Evolutionary conservation across 2,329 filamentous ascomycete species (phyloP), one percentile per base, ranked within the genome.

Genomic region (Pseudogymnoascus sp.): DNA sequence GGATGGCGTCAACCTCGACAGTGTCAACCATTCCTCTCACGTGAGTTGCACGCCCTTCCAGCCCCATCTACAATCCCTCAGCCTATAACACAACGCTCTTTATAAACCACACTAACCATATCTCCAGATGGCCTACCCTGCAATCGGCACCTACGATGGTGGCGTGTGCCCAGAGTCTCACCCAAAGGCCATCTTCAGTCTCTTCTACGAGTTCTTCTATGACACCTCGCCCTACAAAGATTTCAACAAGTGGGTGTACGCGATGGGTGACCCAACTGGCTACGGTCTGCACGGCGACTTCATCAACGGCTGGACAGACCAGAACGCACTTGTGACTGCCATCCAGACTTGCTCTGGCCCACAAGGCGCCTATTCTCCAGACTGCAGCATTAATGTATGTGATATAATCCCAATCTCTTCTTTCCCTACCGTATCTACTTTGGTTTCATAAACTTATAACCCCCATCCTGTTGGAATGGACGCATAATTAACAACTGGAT

Each of bases 1-100:
- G 68, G 67, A 69, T 41, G 68, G 68, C 6, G 34, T 64, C 21
- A 67, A 69, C 36, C 60, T 69, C 3, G 67, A 69, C 39, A 65
- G 61, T 14, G 34, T 51, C 16, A 64, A 69, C 23, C 68, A 69
- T 41, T 34, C 39, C 11, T 65, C 62, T 23, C 68, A 69, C 39
- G 67, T 69, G 41, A 45, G 60, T 57, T 43, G 14, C 39, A 62
- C 14, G 21, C 1, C 37, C 13, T n/a, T 23, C 8, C 8, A 10
- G 11, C 21, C 6, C 6, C 4, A 25, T 36, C 14, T 2, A 36
- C 19, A 60, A 21, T 10, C 23, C 16, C 8, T 13, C 31, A 19
- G 25, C 21, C 16, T 21, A 36, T 62, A 23, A 6, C 48, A 10
- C 13, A 36, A n/a, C 14, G 21, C 45, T 6, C 19, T 28, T 51